Conservation (phyloP, 768 basidiomycete genomes). For the Pseudohyphozyma bogoriensis region DNA sequence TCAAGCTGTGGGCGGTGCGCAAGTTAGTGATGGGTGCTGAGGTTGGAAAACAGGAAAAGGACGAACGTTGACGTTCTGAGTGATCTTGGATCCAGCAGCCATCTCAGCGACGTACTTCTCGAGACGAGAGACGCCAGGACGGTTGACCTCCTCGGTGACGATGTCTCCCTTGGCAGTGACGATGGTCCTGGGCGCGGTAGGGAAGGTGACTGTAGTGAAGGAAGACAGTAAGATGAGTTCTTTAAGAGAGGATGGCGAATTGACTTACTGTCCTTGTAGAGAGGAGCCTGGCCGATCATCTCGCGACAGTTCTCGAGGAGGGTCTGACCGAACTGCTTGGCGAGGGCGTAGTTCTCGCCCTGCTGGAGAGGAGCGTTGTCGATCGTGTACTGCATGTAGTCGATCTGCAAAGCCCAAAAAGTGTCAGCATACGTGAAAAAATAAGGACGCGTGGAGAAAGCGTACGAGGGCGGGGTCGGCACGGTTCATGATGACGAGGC, state of each 20-base stretch:
- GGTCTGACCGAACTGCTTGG: slow-evolving; percentile 92
- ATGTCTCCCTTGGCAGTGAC: slow-evolving; percentile 91
- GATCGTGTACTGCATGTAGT: slow-evolving; percentile 94
- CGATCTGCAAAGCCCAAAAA: slow-evolving; percentile 41
- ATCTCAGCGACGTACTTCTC: slow-evolving; percentile 90
- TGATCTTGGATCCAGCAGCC: slow-evolving; percentile 80
- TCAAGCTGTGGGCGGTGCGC: slow-evolving; percentile 41
- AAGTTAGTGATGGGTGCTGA: not conserved
- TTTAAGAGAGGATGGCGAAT: not conserved
- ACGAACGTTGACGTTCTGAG: slow-evolving; percentile 66
- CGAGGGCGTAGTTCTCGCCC: slow-evolving; percentile 87
- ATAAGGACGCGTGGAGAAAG: not conserved
- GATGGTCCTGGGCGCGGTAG: slow-evolving; percentile 90
- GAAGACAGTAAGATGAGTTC: slow-evolving; percentile 14
- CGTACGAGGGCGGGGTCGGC: slow-evolving; percentile 72
- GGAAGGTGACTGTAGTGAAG: slow-evolving; percentile 69
- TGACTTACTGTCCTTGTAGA: slow-evolving; percentile 84
- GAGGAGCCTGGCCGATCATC: slow-evolving; percentile 67
- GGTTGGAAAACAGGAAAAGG: not conserved
- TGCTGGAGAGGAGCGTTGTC: slow-evolving; percentile 57
- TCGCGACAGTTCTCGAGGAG: slow-evolving; percentile 87
- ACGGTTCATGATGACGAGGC: slow-evolving; percentile 93
- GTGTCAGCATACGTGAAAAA: not conserved
- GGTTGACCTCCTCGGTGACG: slow-evolving; percentile 84
- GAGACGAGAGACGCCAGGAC: slow-evolving; percentile 90